Base-by-base conservation (phyloP, 2,329 filamentous ascomycete species). In the Lachnum nothofagi region DNA sequence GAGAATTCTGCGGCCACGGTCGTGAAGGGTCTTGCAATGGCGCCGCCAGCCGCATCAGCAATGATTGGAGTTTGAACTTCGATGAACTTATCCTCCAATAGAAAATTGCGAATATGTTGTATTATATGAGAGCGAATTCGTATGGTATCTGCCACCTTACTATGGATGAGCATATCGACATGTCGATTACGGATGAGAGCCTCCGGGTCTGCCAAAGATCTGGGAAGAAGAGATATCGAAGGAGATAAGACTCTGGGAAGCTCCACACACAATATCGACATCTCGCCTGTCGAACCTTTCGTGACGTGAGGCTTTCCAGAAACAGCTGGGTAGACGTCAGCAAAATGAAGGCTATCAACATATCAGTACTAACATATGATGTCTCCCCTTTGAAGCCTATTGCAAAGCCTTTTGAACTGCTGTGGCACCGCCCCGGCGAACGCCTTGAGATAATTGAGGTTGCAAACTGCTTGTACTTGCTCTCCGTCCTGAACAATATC, bases 61-160 rank as follows among this genome's bases (percentile, higher is more conserved):
- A 98, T 75, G 49, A 97, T 88, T 0, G 93, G 93, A 0, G 93
- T 98, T 59, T 86, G 87, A 40, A 97, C 90, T 69, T 96, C 91
- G 46, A 90, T 72, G 63, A 96, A 96, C 5, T 78, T 77, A 39
- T 79, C 75, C 7, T 80, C 73, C 51, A 88, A 74, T 47, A 97
- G 80, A 65, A 86, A 88, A 44, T 80, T 76, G 29, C 89, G 82
- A 56, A 97, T 75, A 56, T 80, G 79, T 50, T 83, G 82, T 55
- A 89, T 83, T 51, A 97, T 79, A 31, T 81, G 72, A 0, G 89
- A 83, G 29, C 91, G 83, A 20, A 93, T 74, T 25, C 83, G 78
- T 43, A 97, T 71, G 1, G 83, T 80, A 62, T 93, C 82, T 10
- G 82, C 73, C 2, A 82, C 77, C 33, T 78, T 71, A 27, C 75